Percentiles rank a stretch among this genome's conserved stretches.
These are phyloP conservation scores for Monilinia vaccinii-corymbosi DNA, from an alignment of 2,329 filamentous ascomycete species.

Conservation along the genomic window DNA sequence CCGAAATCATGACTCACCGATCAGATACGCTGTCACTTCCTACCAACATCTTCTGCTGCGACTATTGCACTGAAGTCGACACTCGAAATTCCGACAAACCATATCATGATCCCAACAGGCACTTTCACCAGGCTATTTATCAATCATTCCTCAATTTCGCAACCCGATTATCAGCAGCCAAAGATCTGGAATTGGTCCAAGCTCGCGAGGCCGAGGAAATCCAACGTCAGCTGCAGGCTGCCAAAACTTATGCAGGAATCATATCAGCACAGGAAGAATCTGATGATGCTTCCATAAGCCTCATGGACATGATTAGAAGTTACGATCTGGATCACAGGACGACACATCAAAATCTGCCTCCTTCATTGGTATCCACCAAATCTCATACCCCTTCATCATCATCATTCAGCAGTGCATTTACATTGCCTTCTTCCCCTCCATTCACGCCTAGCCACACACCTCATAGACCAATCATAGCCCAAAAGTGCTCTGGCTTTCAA, in stretches of 20 bases:
- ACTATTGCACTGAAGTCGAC: not conserved
- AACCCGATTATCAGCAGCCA: not conserved
- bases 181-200: not conserved
- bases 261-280: not conserved
- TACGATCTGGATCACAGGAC: not conserved
- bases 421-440: not conserved
- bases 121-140: conserved; percentile 6
- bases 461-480: not conserved
- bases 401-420: not conserved
- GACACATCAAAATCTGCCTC: not conserved
- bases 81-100: conserved; percentile 6
- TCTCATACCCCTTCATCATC: not conserved
- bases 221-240: not conserved
- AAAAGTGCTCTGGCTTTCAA: not conserved
- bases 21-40: not conserved
- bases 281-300: not conserved
- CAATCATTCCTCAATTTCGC: conserved; percentile 8
- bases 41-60: conserved; percentile 9
- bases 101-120: conserved; percentile 8
- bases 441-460: not conserved
- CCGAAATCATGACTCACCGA: not conserved
- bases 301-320: conserved; percentile 2
- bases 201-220: not conserved
- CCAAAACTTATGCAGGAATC: not conserved
- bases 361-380: not conserved